Evolutionary conservation across 2,329 filamentous ascomycete genomes (phyloP), one percentile per base, ranked within the genome.

Genomic region (Pseudogymnoascus sp.): DNA sequence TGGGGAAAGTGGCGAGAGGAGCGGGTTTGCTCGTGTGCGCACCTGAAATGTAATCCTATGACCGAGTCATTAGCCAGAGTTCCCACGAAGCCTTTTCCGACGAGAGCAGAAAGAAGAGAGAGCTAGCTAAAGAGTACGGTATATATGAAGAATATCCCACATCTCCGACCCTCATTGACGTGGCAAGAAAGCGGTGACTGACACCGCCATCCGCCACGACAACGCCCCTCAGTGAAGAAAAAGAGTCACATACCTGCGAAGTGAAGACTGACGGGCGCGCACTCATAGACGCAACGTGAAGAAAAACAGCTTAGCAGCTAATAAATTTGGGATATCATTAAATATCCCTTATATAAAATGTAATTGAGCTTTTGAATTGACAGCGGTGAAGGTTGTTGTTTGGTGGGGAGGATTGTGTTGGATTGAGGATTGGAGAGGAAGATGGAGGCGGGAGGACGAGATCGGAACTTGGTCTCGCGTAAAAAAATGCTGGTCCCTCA

Each of bases 181-280:
- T 53, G 46, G 46, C 46, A 53, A 14, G 14, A 26, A 16, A 14
- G 46, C 46, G 46, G 46, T 14, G 46, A 31, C 46, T 19, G 46
- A 16, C 26, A 31, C 46, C 46, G 46, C 46, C 46, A 31, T 53
- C 46, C 24, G 46, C 26, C 46, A 31, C 26, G 46, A 53, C 24
- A 31, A 14, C 24, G 46, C 24, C 46, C 14, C 24, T 53, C 46
- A 26, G 46, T 53, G 46, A 53, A 31, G 46, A 53, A 53, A 62
- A 63, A 69, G 46, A 59, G 60, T 61, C 11, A 22, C 70, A 62
- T 88, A 91, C 89, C 86, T 93, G 89, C 79, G 89, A 93, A 81
- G 89, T 93, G 82, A 91, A 93, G 78, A 88, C 84, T 78, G 89
- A 91, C 80, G 84, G 83, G 84, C 88, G 87, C 82, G 88, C 88